phyloP scores from a whole-genome alignment of 2,329 filamentous ascomycete species.

The Arthrobotrys sphaeroides region DNA sequence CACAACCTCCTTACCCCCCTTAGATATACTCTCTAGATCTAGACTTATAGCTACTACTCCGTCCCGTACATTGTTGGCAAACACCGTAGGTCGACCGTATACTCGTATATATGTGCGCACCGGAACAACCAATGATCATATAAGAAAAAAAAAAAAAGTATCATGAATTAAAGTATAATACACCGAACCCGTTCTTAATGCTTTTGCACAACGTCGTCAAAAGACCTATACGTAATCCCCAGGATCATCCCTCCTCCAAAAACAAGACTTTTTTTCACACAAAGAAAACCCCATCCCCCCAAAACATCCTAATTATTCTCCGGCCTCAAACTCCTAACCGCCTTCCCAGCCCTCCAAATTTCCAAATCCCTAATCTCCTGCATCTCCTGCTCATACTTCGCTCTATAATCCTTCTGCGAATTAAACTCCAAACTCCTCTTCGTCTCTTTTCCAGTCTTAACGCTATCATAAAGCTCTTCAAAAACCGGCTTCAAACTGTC shows the following conservation, averaged over 20 bases:
- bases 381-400: conserved; percentile 98
- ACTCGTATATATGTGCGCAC: neutral
- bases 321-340: conserved; percentile 86
- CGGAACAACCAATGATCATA: neutral
- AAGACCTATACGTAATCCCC: conserved; percentile 53
- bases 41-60: too few species aligned
- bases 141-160: conserved; percentile 56
- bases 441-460: conserved; percentile 91
- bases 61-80: too few species aligned
- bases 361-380: conserved; percentile 97
- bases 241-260: neutral
- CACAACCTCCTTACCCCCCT: too few species aligned
- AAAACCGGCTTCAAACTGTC: conserved; percentile 98
- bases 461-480: conserved; percentile 94
- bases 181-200: conserved; percentile 36
- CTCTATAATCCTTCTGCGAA: conserved; percentile 91
- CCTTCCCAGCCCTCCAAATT: conserved; percentile 99
- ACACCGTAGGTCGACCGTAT: too few species aligned
- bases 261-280: conserved; percentile 8
- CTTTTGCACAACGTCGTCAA: conserved; percentile 49
- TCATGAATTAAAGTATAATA: conserved; percentile 60
- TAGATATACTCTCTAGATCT: too few species aligned
- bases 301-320: conserved; percentile 70
- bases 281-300: conserved; percentile 69
- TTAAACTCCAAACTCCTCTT: conserved; percentile 97